Conservation (phyloP, 2,329 filamentous ascomycete genomes). For the Fusarium sp. region DNA sequence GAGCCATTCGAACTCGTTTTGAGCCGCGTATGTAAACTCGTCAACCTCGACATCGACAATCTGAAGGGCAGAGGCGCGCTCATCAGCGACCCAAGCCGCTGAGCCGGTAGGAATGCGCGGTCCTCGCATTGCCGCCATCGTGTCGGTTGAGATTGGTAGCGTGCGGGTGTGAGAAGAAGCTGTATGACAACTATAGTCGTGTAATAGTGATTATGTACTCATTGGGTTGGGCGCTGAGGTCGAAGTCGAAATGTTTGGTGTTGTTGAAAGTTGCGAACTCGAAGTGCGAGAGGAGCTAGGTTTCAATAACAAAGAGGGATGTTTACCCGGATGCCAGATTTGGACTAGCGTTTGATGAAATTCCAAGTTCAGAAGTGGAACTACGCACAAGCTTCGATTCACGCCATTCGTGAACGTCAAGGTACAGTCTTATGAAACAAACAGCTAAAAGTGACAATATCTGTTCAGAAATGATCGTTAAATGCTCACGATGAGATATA, state of each 20-base stretch:
- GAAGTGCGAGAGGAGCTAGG: constrained; percentile 31
- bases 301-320: constrained; percentile 39
- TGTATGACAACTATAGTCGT: constrained; percentile 33
- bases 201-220: constrained; percentile 38
- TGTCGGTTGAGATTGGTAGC: constrained; percentile 34
- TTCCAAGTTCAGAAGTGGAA: constrained; percentile 24
- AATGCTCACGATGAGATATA: neutral
- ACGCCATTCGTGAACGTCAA: constrained; percentile 39
- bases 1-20: constrained; percentile 96
- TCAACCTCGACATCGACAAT: constrained; percentile 86
- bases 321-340: constrained; percentile 18
- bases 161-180: constrained; percentile 6
- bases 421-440: constrained; percentile 14
- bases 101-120: constrained; percentile 81
- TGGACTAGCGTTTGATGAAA: constrained; percentile 14
- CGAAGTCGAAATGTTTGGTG: constrained; percentile 27
- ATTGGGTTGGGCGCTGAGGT: constrained; percentile 31
- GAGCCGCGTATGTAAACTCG: constrained; percentile 90
- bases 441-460: neutral
- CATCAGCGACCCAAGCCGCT: constrained; percentile 84
- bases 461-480: neutral
- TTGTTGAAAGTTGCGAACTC: constrained; percentile 38
- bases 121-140: constrained; percentile 62
- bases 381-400: constrained; percentile 25
- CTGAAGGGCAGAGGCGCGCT: constrained; percentile 81